Percentiles rank a stretch among this genome's conserved stretches.
Evolutionary conservation across 176 grass and related monocot genomes (phyloP).

Genomic region (Rhipidocladum racemiflorum): DNA sequence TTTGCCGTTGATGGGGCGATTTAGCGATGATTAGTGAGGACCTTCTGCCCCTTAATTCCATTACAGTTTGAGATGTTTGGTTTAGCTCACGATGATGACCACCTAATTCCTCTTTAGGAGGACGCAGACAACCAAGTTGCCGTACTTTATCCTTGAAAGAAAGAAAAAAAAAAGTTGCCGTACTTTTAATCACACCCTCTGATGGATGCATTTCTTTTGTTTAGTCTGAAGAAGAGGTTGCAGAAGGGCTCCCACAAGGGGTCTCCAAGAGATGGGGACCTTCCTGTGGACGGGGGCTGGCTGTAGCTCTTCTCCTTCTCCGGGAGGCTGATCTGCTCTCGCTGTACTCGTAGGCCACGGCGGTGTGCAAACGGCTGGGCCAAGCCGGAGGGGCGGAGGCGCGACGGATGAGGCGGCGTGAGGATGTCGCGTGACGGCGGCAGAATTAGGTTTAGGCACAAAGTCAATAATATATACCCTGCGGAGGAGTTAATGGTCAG

Average conservation of each 20-base stretch:
- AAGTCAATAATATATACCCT: too few relatives aligned
- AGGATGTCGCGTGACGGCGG: too few relatives aligned
- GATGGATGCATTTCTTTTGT: not conserved
- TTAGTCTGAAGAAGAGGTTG: not conserved
- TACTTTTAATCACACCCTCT: conserved; percentile 14
- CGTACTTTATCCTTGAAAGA: not conserved
- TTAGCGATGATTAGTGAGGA: not conserved
- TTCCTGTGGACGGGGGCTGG: too few relatives aligned
- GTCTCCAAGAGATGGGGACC: not conserved
- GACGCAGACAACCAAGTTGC: conserved; percentile 24
- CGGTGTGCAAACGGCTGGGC: too few relatives aligned
- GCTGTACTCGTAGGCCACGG: too few relatives aligned
- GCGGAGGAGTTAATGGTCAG: too few relatives aligned
- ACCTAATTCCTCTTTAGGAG: conserved; percentile 13
- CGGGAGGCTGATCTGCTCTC: too few relatives aligned
- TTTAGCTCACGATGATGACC: conserved; percentile 12
- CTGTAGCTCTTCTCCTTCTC: too few relatives aligned
- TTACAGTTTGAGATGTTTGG: not conserved
- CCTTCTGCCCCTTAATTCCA: conserved; percentile 19
- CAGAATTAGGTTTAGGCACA: too few relatives aligned
- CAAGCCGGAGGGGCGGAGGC: too few relatives aligned
- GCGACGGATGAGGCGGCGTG: too few relatives aligned
- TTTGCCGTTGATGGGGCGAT: not conserved
- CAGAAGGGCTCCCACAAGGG: not conserved
- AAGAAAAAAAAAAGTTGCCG: too few relatives aligned